Conservation (phyloP, 2,329 filamentous ascomycete genomes). For the Cadophora luteo-olivacea region DNA sequence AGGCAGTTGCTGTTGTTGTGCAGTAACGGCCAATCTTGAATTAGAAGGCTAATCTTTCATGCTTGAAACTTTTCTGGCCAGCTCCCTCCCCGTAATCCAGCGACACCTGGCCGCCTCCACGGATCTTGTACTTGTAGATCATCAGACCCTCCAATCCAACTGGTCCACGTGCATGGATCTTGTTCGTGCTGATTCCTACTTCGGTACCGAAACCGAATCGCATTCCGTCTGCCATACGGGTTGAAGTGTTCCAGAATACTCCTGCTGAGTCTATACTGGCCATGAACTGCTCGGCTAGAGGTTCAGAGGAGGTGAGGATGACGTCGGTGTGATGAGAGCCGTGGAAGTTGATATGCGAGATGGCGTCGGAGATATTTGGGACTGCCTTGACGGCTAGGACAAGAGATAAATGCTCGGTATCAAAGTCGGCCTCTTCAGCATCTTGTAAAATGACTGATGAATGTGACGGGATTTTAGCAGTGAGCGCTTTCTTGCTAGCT, state of each 20-base stretch:
- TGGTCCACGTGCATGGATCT: conserved; percentile 92
- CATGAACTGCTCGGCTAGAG: conserved; percentile 82
- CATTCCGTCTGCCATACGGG: conserved; percentile 94
- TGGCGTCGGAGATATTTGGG: conserved; percentile 69
- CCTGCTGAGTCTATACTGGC: conserved; percentile 85
- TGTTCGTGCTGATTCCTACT: conserved; percentile 98
- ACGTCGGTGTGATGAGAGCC: conserved; percentile 94
- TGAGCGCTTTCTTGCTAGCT: conserved; percentile 68
- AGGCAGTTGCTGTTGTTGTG: too few species aligned
- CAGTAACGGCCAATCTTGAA: too few species aligned
- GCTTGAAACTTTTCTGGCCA: conserved; percentile 64
- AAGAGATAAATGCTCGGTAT: conserved; percentile 89
- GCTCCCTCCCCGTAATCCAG: conserved; percentile 73
- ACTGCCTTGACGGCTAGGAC: conserved; percentile 86
- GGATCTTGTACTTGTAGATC: conserved; percentile 95
- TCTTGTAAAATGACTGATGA: conserved; percentile 62
- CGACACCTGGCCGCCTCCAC: conserved; percentile 83
- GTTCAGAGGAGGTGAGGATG: conserved; percentile 76
- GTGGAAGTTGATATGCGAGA: conserved; percentile 89
- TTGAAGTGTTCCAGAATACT: conserved; percentile 97
- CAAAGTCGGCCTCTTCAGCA: conserved; percentile 74
- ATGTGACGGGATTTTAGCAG: conserved; percentile 51
- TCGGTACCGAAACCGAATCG: conserved; percentile 97
- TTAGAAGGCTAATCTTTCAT: conserved; percentile 53
- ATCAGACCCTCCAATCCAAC: conserved; percentile 94